Evolutionary conservation across 805 yeast species (phyloP).

Genomic region (Candida sithepensis): DNA sequence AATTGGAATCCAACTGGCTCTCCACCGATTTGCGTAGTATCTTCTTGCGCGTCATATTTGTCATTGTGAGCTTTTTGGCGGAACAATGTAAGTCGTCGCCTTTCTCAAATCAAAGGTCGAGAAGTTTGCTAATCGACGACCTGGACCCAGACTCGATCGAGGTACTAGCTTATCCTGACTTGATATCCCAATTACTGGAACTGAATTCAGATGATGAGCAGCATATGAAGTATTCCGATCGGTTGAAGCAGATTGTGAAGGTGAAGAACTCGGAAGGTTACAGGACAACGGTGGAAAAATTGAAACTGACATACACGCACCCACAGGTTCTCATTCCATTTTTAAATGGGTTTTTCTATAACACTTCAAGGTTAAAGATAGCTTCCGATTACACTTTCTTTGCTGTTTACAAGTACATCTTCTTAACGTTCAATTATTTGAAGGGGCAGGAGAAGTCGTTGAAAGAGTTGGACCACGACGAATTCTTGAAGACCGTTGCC

Average conservation of each 20-base stretch:
- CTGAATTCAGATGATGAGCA: no score
- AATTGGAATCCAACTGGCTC: constrained; percentile 13
- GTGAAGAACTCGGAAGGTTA: constrained; percentile 1
- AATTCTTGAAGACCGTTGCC: constrained; percentile 12
- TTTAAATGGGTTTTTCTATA: constrained; percentile 28
- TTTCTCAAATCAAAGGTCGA: not conserved
- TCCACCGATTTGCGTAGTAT: constrained; percentile 23
- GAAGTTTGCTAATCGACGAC: constrained; percentile 15
- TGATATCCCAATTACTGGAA: constrained; percentile 2
- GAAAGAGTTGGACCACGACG: constrained; percentile 12
- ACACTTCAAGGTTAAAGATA: constrained; percentile 25
- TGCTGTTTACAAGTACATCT: constrained; percentile 26
- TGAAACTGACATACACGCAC: constrained; percentile 14
- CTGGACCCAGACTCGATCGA: constrained; percentile 14
- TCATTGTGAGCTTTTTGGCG: constrained; percentile 14
- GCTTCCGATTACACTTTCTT: constrained; percentile 26
- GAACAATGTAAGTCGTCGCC: constrained; percentile 2
- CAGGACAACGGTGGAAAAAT: constrained; percentile 2
- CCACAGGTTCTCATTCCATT: constrained; percentile 18
- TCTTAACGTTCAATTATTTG: constrained; percentile 14
- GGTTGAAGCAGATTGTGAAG: not conserved
- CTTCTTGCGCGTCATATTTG: constrained; percentile 14
- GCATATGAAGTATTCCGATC: not conserved
- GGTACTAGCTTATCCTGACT: constrained; percentile 8
- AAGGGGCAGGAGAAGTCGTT: constrained; percentile 9